Percentiles rank a stretch among this genome's conserved stretches.
These are phyloP conservation scores for Apiotrichum brassicae DNA, from an alignment of 1,284 basidiomycete genomes.

Conservation along the genomic window DNA sequence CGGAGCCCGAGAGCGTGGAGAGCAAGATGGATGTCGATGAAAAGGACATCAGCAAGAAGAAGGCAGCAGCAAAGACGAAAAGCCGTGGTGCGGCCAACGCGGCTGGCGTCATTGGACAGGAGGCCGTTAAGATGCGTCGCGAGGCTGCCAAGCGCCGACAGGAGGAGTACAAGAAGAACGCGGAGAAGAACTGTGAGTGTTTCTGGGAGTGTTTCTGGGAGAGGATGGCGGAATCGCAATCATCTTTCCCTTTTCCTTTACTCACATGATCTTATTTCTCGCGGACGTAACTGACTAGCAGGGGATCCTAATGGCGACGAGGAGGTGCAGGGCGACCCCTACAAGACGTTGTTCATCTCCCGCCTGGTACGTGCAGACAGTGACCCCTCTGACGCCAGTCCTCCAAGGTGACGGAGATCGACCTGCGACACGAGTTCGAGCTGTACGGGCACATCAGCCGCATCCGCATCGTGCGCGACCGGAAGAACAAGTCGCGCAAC, in stretches of 20 bases:
- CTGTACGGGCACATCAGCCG: constrained; percentile 89
- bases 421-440: constrained; percentile 90
- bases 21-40: constrained; percentile 58
- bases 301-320: constrained; percentile 58
- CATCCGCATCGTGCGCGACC: constrained; percentile 83
- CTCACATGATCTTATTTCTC: background rate
- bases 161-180: constrained; percentile 69
- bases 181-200: constrained; percentile 75
- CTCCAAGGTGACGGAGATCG: constrained; percentile 81
- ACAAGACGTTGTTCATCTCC: constrained; percentile 96
- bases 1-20: constrained; percentile 54
- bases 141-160: constrained; percentile 74
- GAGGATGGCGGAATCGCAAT: too few relatives aligned
- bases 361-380: constrained; percentile 61
- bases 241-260: too few relatives aligned
- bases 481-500: constrained; percentile 75
- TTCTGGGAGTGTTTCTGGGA: too few relatives aligned
- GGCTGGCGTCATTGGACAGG: constrained; percentile 49
- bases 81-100: constrained; percentile 50
- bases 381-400: constrained; percentile 45
- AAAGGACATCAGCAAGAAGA: background rate
- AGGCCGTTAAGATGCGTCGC: constrained; percentile 59
- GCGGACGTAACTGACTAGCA: background rate
- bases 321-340: constrained; percentile 95
- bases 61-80: constrained; percentile 65